Base-by-base conservation (phyloP, 768 basidiomycete genomes). In the Hortiboletus campestris region DNA sequence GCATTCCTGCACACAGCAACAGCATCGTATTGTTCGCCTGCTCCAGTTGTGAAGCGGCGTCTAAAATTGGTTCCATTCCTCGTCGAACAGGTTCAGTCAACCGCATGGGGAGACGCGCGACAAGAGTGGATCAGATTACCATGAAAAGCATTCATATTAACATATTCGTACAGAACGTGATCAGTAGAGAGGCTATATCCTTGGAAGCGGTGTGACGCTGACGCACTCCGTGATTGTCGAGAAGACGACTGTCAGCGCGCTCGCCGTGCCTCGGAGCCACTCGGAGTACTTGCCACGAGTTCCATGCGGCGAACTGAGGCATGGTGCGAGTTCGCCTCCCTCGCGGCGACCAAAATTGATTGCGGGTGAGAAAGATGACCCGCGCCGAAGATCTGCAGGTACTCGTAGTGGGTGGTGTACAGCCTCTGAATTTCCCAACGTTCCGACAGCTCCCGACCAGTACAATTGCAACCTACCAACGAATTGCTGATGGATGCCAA, bases 371-470 rank as follows among this genome's bases (percentile, higher is more conserved):
- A 46, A 45, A 29, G 28, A 11, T 28, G 39, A 19, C 14, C 31
- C 5, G 34, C 51, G 22, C 43, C 49, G 59, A 32, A 29, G 65
- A 63, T 63, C 56, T 63, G 40, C 58, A 60, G 57, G 60, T 42
- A 46, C 54, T 61, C 5, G 17, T 4, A 34, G 8, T 7, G 3
- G 28, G 11, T 53, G 56, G 34, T 35, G 34, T 45, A 65, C 51
- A 35, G 63, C 64, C 60, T 62, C 53, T 40, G 25, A 4, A 63
- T 55, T 42, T 54, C 49, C 31, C 46, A 34, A 32, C 34, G 34
- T 29, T 44, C 63, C 55, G 62, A 63, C 46, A 17, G 28, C 12
- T 22, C 49, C 56, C 38, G 9, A 32, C 32, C 32, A 7, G 14
- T 16, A 14, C 34, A 35, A 35, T 35, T 19, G n/a, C 9, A 10